These are phyloP conservation scores for Pseudogymnoascus sp. DNA, from an alignment of 2,329 filamentous ascomycete species.

Conservation along the genomic window DNA sequence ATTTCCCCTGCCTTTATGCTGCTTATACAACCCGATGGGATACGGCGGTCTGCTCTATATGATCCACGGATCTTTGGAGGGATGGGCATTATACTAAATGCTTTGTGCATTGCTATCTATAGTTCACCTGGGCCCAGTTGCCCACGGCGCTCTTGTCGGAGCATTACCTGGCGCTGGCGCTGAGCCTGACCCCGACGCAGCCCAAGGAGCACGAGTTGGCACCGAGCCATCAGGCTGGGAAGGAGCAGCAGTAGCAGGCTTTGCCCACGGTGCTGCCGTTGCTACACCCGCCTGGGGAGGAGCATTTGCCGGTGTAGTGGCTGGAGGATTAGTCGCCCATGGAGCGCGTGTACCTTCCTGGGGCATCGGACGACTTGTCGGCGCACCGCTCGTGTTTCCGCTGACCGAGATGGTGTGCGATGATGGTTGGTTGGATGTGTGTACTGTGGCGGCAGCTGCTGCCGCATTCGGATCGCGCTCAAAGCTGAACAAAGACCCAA, in stretches of 20 bases:
- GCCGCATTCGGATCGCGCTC: conserved; percentile 56
- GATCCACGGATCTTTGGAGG: neutral
- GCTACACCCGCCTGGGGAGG: conserved; percentile 10
- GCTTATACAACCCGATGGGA: neutral
- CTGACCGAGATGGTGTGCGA: conserved; percentile 9
- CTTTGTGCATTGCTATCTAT: neutral
- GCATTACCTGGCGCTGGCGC: conserved; percentile 14
- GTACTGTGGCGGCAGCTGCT: conserved; percentile 41
- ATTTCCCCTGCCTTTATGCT: neutral
- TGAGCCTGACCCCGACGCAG: conserved; percentile 12
- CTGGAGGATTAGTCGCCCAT: conserved; percentile 17
- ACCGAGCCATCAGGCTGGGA: neutral
- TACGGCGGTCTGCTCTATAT: neutral
- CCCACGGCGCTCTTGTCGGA: conserved; percentile 34
- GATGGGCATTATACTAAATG: neutral
- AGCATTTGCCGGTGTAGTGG: neutral
- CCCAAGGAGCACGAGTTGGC: conserved; percentile 12
- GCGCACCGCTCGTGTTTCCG: conserved; percentile 11
- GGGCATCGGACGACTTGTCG: conserved; percentile 14
- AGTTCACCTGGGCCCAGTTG: conserved; percentile 8
- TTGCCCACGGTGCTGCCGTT: conserved; percentile 29
- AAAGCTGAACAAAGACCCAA: conserved; percentile 75
- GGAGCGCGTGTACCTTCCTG: conserved; percentile 24
- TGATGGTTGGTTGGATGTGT: conserved; percentile 49
- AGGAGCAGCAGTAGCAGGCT: conserved; percentile 9